Conservation (phyloP, 1,284 basidiomycete genomes). For the Amylostereum areolatum region DNA sequence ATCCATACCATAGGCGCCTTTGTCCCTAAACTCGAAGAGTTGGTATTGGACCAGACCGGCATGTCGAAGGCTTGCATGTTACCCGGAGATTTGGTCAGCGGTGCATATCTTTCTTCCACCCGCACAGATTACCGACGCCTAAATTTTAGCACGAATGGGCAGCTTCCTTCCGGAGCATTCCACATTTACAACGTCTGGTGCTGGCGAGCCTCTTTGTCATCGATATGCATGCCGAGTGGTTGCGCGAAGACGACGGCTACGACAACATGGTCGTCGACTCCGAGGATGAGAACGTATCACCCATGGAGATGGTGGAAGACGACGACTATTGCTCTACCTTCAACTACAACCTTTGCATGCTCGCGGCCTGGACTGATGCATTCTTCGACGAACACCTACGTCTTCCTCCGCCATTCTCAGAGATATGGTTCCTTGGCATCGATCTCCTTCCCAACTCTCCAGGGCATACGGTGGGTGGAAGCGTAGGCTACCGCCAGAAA, state of each 20-base stretch:
- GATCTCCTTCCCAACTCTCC: neutral
- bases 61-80: slow-evolving; percentile 5
- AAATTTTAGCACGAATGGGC: slow-evolving; percentile 8
- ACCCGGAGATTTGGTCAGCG: slow-evolving; percentile 9
- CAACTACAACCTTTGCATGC: slow-evolving; percentile 3
- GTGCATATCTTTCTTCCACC: neutral
- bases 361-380: slow-evolving; percentile 11
- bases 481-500: neutral
- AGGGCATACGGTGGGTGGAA: slow-evolving; percentile 2
- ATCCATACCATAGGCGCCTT: slow-evolving; percentile 7
- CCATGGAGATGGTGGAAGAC: neutral
- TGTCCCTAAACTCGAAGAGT: slow-evolving; percentile 20
- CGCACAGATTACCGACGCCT: neutral
- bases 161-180: slow-evolving; percentile 8
- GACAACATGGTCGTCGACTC: slow-evolving; percentile 3
- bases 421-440: slow-evolving; percentile 11
- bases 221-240: slow-evolving; percentile 2
- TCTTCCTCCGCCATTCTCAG: slow-evolving; percentile 6
- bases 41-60: slow-evolving; percentile 11
- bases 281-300: neutral
- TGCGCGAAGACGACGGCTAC: neutral
- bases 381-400: slow-evolving; percentile 13
- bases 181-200: slow-evolving; percentile 8
- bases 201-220: slow-evolving; percentile 12
- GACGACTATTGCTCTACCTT: neutral